These are phyloP conservation scores for Prototheca wickerhamii DNA, from an alignment of 163 green algal genomes.

Conservation along the genomic window DNA sequence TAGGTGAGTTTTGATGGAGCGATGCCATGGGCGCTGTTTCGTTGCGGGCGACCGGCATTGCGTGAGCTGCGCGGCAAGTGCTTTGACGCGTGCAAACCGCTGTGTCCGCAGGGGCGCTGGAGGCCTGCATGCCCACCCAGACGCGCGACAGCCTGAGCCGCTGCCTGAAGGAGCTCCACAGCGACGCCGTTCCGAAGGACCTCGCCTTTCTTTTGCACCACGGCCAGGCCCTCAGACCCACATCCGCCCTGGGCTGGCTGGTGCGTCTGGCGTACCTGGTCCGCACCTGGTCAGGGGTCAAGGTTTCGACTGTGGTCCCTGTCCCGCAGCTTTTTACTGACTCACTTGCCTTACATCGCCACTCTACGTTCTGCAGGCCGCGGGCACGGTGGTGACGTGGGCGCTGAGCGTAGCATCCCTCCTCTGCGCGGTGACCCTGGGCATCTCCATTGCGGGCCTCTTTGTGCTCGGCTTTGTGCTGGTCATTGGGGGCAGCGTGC, in stretches of 20 bases:
- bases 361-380: background rate
- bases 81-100: too few relatives aligned
- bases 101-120: background rate
- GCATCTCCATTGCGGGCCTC: constrained; percentile 1
- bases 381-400: background rate
- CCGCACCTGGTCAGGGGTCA: too few relatives aligned
- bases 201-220: constrained; percentile 15
- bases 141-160: background rate
- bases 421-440: background rate
- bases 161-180: constrained; percentile 12
- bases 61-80: background rate
- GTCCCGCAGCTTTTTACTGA: too few relatives aligned
- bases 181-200: constrained; percentile 15
- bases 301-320: background rate
- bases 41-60: too few relatives aligned
- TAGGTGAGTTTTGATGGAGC: background rate
- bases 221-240: constrained; percentile 4
- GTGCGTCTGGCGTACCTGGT: too few relatives aligned
- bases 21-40: too few relatives aligned
- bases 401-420: background rate
- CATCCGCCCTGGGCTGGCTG: constrained; percentile 18
- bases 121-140: background rate
- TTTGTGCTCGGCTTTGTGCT: background rate
- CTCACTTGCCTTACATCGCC: background rate
- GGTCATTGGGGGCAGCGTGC: background rate